Evolutionary conservation across 805 yeast species (phyloP), one percentile per base, ranked within the genome.

Genomic region (Metschnikowia orientalis): DNA sequence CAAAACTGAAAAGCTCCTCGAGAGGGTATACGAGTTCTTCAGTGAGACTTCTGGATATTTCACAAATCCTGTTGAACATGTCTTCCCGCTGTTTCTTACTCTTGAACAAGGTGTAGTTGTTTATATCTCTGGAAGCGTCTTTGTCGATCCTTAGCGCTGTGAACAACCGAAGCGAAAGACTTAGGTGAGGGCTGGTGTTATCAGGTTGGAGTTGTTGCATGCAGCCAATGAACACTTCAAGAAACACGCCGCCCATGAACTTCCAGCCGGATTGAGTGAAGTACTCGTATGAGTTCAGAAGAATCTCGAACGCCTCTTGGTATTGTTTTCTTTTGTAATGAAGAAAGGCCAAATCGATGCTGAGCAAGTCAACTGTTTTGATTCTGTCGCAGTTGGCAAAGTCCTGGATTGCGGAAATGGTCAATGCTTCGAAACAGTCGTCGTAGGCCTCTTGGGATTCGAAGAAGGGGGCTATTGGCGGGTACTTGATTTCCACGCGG

Each of bases 231-330:
- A 80, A 87, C 1, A 79, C 63, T 44, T 75, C 77, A 23, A 86
- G 63, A 11, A 90, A 57, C n/a, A 71, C 58, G 5, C 76, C 69
- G 1, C 94, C 84, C 50, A 87, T 75, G 27, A 62, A 56, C 31
- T 73, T 73, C 97, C 97, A 89, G 1, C 88, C 86, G 28, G 79
- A 75, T 12, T 68, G 57, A 6, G 73, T 69, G 48, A 83, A 88
- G 35, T 76, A 76, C 23, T 73, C 76, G 28, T 84, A 85, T 2
- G 92, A 78, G 6, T 78, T 75, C 23, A 76, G 75, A 8, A 90
- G 61, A 3, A 84, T 75, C 4, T 71, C 61, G 10, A 77, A 71
- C 1, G 95, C 81, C 26, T 72, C 70, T 22, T 69, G 67, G 45
- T 75, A 81, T 20, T 82, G 68, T 3, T 70, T 59, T 18, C 65